Evolutionary conservation across 148 eudicot species (phyloP), one percentile per base, ranked within the genome.

Genomic region (Amaranthus cruentus): DNA sequence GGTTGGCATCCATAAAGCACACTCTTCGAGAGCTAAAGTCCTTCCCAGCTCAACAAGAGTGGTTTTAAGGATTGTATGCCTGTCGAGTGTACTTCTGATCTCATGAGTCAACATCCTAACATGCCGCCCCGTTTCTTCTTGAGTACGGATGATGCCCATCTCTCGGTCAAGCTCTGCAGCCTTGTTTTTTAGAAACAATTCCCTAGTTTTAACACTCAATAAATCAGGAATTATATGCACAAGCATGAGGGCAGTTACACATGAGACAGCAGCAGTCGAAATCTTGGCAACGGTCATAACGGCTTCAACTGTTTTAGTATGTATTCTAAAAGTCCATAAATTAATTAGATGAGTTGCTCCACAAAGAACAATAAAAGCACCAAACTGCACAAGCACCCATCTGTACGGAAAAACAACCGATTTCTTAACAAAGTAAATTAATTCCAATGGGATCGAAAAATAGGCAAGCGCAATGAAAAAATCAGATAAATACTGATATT

Each of bases 371-470:
- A 94, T 94, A 72, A 94, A 94, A 52, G 98, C 97, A 71, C 98
- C 98, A 67, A 94, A 94, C 85, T 94, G 98, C 65, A 94, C 96
- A 63, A 94, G 88, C 69, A 94, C 98, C 98, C 98, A 94, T 83
- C 86, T 83, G 75, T 94, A 94, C 8, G 98, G 98, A 76, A 94
- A 94, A 62, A 94, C 97, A 14, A 97, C 91, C 14, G 98, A 94
- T 77, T 91, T 94, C 81, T 94, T 89, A 7, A 94, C 98, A 66
- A 94, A 94, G 81, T 91, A 94, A 43, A 94, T 90, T 60, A 94
- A 75, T 88, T 94, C 98, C 75, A 94, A 71, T 2, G 98, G 98
- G 78, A 94, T 94, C 42, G 98, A 94, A 81, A 94, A 94, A 79
- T 94, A 94, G 14, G 98, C 98, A 61, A 94, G 83, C 18, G 98